Evolutionary conservation across 1,139 yeast genomes (phyloP), one percentile per base, ranked within the genome.

Genomic region (Magnusiomyces tetraspermus): DNA sequence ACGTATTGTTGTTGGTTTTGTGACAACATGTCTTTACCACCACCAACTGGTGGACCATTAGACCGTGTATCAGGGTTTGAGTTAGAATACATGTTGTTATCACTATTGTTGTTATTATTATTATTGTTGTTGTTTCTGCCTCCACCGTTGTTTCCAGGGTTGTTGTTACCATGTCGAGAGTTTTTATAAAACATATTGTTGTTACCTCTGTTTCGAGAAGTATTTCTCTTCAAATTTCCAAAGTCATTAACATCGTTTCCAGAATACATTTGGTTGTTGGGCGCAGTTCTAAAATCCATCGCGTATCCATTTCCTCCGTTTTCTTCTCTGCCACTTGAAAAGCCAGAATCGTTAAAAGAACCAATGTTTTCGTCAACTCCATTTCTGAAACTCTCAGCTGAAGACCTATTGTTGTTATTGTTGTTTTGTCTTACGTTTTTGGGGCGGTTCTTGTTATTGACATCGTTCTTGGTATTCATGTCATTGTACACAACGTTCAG

Each of bases 161-260:
- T 36, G 46, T 41, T 37, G 28, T 37, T 24, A 28, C 46, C 42
- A 40, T 26, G 15, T 41, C 40, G 22, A 33, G 43, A 15, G 40
- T 31, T 49, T 26, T 46, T 31, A 19, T 37, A 36, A 43, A 38
- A 11, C 13, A 22, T 19, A 48, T 40, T 21, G n/a, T 13, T 36
- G 21, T n/a, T n/a, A n/a, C 47, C n/a, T 13, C 23, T 26, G 31
- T 23, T 17, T 24, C 51, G 4, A 24, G 46, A 41, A 4, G n/a
- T 6, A 38, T 43, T 23, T 28, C 33, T 15, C 30, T 40, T 23
- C 45, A 24, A 24, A 19, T 37, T 21, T 26, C 23, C n/a, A 38
- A 33, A 24, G 37, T 42, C 41, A 30, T 41, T 15, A 4, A 15
- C 21, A 30, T 42, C 41, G 40, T 41, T 15, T 8, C 22, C 21